A percentile compares a stretch with the other conserved stretches of the same genome.
phyloP scores from a whole-genome alignment of 2,329 filamentous ascomycete species.

The Neophaeococcomyces aloes region DNA sequence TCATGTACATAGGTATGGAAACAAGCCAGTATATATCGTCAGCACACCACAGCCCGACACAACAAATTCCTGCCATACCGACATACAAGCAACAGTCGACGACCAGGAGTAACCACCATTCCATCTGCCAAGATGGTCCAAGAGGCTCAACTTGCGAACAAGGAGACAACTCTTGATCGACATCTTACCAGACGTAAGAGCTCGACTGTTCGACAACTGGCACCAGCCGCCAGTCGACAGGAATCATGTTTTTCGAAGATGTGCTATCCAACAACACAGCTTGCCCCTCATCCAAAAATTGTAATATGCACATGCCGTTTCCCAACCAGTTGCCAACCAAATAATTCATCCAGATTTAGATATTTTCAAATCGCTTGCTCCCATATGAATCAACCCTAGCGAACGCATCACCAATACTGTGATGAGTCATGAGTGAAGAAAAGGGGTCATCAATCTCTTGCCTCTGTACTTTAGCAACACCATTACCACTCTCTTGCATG shows the following conservation, averaged over 20 bases:
- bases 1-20: constrained; percentile 5
- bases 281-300: neutral
- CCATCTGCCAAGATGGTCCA: constrained; percentile 3
- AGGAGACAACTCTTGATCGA: constrained; percentile 8
- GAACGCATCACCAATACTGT: neutral
- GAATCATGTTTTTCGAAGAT: neutral
- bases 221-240: neutral
- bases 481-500: constrained; percentile 6
- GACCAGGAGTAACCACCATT: constrained; percentile 1
- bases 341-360: neutral
- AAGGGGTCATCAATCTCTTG: constrained; percentile 1
- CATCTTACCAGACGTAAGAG: constrained; percentile 2
- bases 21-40: no score
- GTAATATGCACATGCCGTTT: neutral
- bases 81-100: neutral
- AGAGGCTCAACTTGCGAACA: constrained; percentile 9
- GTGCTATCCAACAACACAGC: neutral
- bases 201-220: neutral
- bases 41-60: no score
- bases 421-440: neutral
- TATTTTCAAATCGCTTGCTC: constrained; percentile 1
- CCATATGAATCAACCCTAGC: neutral
- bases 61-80: neutral
- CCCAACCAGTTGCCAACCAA: neutral
- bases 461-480: neutral